These are phyloP conservation scores for Wickerhamomyces queroliae DNA, from an alignment of 805 yeast species.

Conservation along the genomic window DNA sequence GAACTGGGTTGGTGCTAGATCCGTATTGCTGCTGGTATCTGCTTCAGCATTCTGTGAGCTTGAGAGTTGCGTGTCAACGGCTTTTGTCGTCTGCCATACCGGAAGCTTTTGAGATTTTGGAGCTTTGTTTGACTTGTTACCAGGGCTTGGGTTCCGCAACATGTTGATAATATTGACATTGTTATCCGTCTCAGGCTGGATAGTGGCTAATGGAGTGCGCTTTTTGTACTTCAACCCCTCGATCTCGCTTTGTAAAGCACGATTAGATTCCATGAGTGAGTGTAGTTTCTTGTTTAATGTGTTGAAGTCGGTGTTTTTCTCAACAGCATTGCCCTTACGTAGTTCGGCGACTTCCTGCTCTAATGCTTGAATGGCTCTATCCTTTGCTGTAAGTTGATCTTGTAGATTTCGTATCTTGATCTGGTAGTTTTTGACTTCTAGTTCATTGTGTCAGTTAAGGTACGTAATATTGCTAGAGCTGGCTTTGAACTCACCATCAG, in stretches of 20 bases:
- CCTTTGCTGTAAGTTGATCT: no score
- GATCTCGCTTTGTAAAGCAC: not conserved
- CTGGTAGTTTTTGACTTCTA: no score
- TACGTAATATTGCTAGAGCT: no score
- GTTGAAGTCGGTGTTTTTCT: no score
- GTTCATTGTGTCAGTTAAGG: no score
- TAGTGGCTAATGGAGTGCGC: not conserved
- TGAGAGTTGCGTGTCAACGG: not conserved
- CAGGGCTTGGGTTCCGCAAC: not conserved
- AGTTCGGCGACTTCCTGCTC: no score
- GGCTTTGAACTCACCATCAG: no score
- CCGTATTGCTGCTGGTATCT: not conserved
- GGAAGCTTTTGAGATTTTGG: not conserved
- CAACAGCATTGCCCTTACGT: no score
- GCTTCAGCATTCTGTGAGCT: not conserved
- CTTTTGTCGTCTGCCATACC: not conserved
- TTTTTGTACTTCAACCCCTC: constrained; percentile 1
- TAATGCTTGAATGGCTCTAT: no score
- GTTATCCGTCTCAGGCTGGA: not conserved
- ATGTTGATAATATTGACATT: not conserved
- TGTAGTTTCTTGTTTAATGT: constrained; percentile 5
- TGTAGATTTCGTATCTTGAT: no score
- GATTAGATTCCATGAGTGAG: constrained; percentile 1
- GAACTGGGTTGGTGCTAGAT: constrained; percentile 6
- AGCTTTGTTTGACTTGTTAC: not conserved